Percentiles rank a stretch among this genome's conserved stretches.
Conservation (phyloP, 2,329 filamentous ascomycete species). For the Nannizziopsis barbatae region DNA sequence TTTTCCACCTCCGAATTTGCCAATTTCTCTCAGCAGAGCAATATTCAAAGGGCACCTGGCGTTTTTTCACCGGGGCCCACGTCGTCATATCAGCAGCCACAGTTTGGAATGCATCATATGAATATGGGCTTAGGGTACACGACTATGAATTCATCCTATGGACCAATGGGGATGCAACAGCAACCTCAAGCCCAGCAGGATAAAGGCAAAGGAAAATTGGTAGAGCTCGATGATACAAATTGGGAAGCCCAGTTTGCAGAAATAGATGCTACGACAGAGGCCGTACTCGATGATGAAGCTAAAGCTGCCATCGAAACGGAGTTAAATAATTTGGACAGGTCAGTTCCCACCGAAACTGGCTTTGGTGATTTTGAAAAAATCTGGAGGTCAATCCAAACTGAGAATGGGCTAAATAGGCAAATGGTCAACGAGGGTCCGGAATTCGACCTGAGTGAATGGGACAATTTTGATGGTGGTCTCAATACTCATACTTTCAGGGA, state of each 20-base stretch:
- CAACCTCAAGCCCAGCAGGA: constrained; percentile 44
- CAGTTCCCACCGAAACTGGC: constrained; percentile 55
- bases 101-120: constrained; percentile 25
- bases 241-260: constrained; percentile 96
- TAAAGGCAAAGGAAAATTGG: constrained; percentile 71
- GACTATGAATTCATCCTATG: constrained; percentile 44
- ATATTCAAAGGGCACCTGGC: constrained; percentile 50
- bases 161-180: constrained; percentile 40
- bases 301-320: constrained; percentile 71
- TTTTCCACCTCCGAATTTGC: constrained; percentile 82
- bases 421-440: constrained; percentile 52
- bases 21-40: constrained; percentile 62
- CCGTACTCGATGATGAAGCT: constrained; percentile 50
- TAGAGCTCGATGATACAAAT: constrained; percentile 84
- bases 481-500: constrained; percentile 61
- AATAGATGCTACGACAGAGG: constrained; percentile 52
- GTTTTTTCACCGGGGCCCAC: constrained; percentile 42
- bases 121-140: constrained; percentile 27
- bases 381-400: constrained; percentile 39
- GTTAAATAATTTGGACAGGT: constrained; percentile 80
- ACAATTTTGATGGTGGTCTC: constrained; percentile 54
- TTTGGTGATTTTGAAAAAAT: constrained; percentile 84
- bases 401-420: constrained; percentile 39
- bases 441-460: constrained; percentile 65
- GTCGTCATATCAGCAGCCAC: constrained; percentile 36